Evolutionary conservation across 768 basidiomycete genomes (phyloP), one percentile per base, ranked within the genome.

Genomic region (Asterophora parasitica): DNA sequence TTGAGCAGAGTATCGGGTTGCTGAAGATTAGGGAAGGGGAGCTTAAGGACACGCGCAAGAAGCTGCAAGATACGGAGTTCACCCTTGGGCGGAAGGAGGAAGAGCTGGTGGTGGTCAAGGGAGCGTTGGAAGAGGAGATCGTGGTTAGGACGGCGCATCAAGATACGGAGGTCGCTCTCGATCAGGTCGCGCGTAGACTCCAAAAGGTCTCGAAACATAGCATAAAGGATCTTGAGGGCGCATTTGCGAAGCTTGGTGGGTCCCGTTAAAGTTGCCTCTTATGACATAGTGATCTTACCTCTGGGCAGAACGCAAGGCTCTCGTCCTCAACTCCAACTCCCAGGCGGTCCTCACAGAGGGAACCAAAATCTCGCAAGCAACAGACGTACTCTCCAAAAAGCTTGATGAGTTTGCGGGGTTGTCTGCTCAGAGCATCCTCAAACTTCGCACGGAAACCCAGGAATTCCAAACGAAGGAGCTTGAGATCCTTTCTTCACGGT

Each of bases 221-320:
- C 50, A 67, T 89, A 13, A 71, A 72, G 7, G 89, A 96, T 60
- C 72, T 94, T 31, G 65, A 60, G 12, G 79, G 80, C 0, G 66
- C 94, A 17, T 90, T 92, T 53, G 81, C 81, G 35, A 96, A 95
- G 66, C 77, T 96, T 38, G 87, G 92, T 92, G 58, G 58, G 80
- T 58, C 15, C 7, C 23, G 51, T 20, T 10, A 26, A 13, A 13
- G 11, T 38, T 26, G 38, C n/a, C 15, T 39, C 10, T 19, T 23
- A 13, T 28, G 23, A 9, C 36, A 27, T 11, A 48, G 23, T 61
- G 35, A 64, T 44, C 23, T 28, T 45, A 33, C 27, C 52, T 41
- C 7, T 27, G 4, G 40, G 11, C 53, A 94, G 92, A 88, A 34
- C 85, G 93, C 49, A 92, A 88, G 59, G 69, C 79, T 27, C 67